Conservation (phyloP, 306 rosid genomes). For the Macrotyloma uniflorum region DNA sequence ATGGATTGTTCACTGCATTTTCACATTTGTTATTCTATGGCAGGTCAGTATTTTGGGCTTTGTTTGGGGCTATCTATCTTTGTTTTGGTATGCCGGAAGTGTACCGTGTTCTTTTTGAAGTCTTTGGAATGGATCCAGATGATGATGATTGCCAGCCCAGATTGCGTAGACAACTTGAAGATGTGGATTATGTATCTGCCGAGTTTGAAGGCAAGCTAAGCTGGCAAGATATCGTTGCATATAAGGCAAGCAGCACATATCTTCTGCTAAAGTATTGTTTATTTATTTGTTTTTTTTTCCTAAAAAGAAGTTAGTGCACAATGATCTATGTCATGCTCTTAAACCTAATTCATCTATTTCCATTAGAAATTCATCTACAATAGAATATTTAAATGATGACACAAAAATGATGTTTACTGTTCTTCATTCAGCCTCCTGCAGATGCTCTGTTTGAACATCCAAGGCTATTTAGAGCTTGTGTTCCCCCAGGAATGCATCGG, state of each 20-base stretch:
- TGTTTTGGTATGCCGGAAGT: slow-evolving; percentile 97
- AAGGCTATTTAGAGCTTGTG: slow-evolving; percentile 93
- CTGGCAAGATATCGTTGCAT: slow-evolving; percentile 91
- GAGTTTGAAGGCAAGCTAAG: slow-evolving; percentile 86
- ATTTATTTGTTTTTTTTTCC: neutral
- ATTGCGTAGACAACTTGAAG: slow-evolving; percentile 90
- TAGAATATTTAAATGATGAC: slow-evolving; percentile 34
- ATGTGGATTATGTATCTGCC: slow-evolving; percentile 86
- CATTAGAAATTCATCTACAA: neutral
- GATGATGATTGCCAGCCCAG: slow-evolving; percentile 85
- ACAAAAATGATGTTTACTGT: slow-evolving; percentile 41
- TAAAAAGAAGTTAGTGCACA: neutral
- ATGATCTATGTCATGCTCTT: neutral
- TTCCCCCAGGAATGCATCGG: slow-evolving; percentile 96
- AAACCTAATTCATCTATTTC: slow-evolving; percentile 11
- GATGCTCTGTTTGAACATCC: slow-evolving; percentile 97
- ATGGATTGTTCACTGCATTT: slow-evolving; percentile 8
- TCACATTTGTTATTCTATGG: slow-evolving; percentile 35
- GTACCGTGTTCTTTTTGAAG: slow-evolving; percentile 96
- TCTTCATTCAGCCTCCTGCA: slow-evolving; percentile 80
- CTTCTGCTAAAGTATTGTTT: slow-evolving; percentile 26
- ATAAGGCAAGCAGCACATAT: slow-evolving; percentile 63
- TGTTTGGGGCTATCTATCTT: slow-evolving; percentile 95
- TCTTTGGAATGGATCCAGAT: slow-evolving; percentile 95
- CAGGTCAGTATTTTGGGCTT: slow-evolving; percentile 97